These are phyloP conservation scores for Botrytis medusae DNA, from an alignment of 2,329 filamentous ascomycete genomes.

Conservation along the genomic window DNA sequence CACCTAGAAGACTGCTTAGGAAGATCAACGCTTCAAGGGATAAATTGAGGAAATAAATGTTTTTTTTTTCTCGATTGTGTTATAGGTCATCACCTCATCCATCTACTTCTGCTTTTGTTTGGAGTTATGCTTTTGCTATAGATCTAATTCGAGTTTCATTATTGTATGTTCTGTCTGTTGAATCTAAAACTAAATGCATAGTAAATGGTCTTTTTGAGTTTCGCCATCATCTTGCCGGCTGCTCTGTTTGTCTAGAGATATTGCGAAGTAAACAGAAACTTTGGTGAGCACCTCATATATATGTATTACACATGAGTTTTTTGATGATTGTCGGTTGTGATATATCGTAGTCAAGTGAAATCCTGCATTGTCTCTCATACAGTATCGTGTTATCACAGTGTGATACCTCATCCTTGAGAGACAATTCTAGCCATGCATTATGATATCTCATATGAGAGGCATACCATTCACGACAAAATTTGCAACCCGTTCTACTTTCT, in stretches of 20 bases:
- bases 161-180: no score
- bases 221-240: not conserved
- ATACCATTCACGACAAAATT: not conserved
- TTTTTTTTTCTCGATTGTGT: not conserved
- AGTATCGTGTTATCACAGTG: not conserved
- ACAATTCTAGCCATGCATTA: not conserved
- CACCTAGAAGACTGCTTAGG: not conserved
- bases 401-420: not conserved
- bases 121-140: not conserved
- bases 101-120: not conserved
- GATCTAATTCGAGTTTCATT: not conserved
- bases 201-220: not conserved
- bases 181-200: no score
- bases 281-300: not conserved
- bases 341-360: not conserved
- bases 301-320: not conserved
- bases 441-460: not conserved
- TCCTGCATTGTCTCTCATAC: not conserved
- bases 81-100: not conserved
- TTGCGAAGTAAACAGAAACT: not conserved
- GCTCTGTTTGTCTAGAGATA: not conserved
- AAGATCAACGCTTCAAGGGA: not conserved
- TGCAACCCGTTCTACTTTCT: not conserved
- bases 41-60: not conserved
- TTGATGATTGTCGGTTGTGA: not conserved